Evolutionary conservation across 371 early-diverging fungal species (phyloP), one percentile per base, ranked within the genome.

Genomic region (Mortierella sp.): DNA sequence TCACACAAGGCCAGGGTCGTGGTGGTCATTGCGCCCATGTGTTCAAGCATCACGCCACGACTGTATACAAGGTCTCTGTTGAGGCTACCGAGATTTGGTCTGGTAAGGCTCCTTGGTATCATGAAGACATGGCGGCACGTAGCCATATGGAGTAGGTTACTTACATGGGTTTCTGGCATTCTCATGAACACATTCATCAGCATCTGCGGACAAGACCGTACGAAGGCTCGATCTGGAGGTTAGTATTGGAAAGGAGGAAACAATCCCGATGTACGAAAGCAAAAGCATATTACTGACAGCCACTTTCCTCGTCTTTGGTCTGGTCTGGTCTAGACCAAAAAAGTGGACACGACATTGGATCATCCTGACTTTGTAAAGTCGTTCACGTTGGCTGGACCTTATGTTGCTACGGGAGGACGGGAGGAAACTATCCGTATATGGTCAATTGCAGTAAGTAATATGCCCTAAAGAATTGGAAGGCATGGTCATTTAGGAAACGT

Each of bases 311-410:
- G n/a, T 41, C 21, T 9, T 45, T 27, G 22, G 3, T 28, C 28
- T 17, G 6, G 21, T 25, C 10, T 31, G 9, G 16, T 24, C 4
- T 79, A 90, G 83, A 89, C 89, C 7, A 85, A 86, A 27, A 79
- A 66, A 28, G 79, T 81, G 8, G 93, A 93, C 67, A 86, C 87
- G 39, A 81, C 81, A 2, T 76, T 94, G n/a, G 76, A 67, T 43
- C 96, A 95, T 72, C 88, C 91, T 4, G 95, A 94, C 69, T 91
- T 90, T 54, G 94, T 91, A 19, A 92, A 91, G 69, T 86, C 89
- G 6, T 57, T 94, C 31, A 76, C 57, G 0, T 50, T 92, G 10
- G 84, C 85, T 13, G 90, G 88, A 2, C 84, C 86, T 27, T 90
- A 90, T 71, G 69, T 94, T 2, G 70, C 89, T 0, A 93, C 94